phyloP scores from a whole-genome alignment of 805 yeast genomes.

The Kluyveromyces lactis region DNA sequence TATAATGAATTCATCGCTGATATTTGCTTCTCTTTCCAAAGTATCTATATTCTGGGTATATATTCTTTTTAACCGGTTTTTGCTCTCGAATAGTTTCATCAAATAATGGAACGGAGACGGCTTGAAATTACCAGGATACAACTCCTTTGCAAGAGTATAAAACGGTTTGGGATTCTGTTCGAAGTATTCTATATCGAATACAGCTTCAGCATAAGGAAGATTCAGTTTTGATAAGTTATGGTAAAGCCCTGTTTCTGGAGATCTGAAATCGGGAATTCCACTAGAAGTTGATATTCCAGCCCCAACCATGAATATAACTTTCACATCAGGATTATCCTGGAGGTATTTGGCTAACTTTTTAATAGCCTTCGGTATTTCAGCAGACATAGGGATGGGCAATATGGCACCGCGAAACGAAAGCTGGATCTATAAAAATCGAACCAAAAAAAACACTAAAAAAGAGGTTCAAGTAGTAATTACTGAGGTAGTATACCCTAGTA shows the following conservation, averaged over 20 bases:
- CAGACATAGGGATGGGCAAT: no score
- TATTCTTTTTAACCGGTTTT: conserved; percentile 53
- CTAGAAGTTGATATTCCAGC: conserved; percentile 93
- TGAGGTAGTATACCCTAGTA: no score
- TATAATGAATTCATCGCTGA: conserved; percentile 52
- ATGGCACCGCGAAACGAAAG: no score
- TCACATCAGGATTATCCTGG: conserved; percentile 21
- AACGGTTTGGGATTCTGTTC: conserved; percentile 72
- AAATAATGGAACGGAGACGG: conserved; percentile 81
- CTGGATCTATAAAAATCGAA: no score
- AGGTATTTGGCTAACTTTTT: conserved; percentile 11
- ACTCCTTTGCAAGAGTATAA: conserved; percentile 71
- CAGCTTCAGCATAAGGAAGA: conserved; percentile 91
- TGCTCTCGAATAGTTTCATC: conserved; percentile 57
- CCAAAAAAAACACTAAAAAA: no score
- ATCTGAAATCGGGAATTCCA: conserved; percentile 92
- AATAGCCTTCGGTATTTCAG: conserved; percentile 7
- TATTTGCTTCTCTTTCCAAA: conserved; percentile 77
- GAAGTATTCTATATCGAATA: conserved; percentile 82
- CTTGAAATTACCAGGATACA: conserved; percentile 78
- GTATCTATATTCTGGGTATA: conserved; percentile 95
- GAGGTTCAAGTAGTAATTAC: no score
- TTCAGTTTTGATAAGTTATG: conserved; percentile 66
- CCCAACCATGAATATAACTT: conserved; percentile 67
- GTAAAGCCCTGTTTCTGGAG: conserved; percentile 84